Base-by-base conservation (phyloP, 306 rosid genomes). In the Corylus heterophylla region DNA sequence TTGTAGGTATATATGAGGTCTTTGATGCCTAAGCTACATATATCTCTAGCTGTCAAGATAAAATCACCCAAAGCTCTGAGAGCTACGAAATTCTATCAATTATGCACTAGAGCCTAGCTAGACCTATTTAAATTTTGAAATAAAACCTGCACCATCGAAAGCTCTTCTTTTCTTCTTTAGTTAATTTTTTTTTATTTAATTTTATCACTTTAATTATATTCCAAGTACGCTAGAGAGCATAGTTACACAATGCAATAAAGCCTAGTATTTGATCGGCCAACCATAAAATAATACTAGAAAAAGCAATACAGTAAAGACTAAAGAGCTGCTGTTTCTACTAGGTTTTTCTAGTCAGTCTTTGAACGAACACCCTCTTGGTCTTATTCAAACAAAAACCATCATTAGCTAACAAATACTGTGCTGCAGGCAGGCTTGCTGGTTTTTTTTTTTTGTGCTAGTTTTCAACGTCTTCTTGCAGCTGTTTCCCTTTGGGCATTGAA, bases 401-500 rank as follows among this genome's bases (percentile, higher is more conserved):
- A 63, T 7, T 0, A 13, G 5, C 69, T 31, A 5, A 17, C 45
- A 29, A 63, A 35, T 31, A 29, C 69, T 62, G n/a, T 62, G 42
- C 10, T 29, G 18, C 4, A 27, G 4, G n/a, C 2, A 62, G 20
- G 69, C 16, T 49, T 52, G 68, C 45, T 22, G 49, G 20, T 25
- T 77, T 4, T 27, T 51, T 25, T 77, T 4, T 27, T 51, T 45
- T 50, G 54, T 3, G 45, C 7, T 51, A 25, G 42, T 54, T 59
- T 8, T 87, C 88, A 90, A 76, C 98, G 91, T 82, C 88, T 90
- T 83, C 97, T 89, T 0, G 88, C 84, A 18, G 97, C 97, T 0
- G 97, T 92, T 82, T 91, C 95, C 71, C 98, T 89, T 82, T 94
- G 98, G 68, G 93, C 92, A 86, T 91, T 92, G 91, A 94, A 94